Conservation (phyloP, 257 asterid species). For the Solanum chiquidenum region DNA sequence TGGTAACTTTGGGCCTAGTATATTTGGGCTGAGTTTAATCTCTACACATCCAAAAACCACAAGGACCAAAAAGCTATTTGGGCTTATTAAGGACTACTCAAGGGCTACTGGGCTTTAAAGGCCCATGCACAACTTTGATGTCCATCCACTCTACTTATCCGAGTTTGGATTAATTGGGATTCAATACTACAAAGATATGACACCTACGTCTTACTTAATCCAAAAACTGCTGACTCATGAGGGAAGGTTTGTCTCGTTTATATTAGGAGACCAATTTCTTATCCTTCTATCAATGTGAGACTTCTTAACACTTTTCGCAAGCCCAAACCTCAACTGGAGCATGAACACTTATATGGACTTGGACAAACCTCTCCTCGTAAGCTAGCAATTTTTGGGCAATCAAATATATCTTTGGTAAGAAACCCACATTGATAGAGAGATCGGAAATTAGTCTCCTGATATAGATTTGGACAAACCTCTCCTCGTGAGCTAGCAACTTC, state of each 20-base stretch:
- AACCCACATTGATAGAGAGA: neutral
- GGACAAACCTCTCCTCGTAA: neutral
- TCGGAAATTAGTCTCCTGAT: too few relatives aligned
- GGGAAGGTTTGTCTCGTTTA: neutral
- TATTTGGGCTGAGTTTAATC: neutral
- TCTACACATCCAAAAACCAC: neutral
- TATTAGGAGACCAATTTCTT: neutral
- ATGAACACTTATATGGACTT: too few relatives aligned
- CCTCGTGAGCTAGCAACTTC: neutral
- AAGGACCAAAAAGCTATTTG: neutral
- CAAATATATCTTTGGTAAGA: neutral
- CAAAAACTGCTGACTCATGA: neutral
- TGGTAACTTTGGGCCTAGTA: neutral
- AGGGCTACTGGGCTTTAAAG: neutral
- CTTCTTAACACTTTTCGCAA: neutral
- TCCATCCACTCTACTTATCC: neutral
- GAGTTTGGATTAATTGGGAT: neutral
- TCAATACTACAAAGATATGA: too few relatives aligned
- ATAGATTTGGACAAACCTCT: too few relatives aligned
- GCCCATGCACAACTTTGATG: neutral
- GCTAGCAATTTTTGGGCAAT: neutral
- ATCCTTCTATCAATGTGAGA: neutral
- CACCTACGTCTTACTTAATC: neutral
- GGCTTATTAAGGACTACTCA: neutral
- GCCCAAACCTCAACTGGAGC: neutral